Base-by-base conservation (phyloP, 495 filamentous ascomycete species). In the Hypoxylon fragiforme region DNA sequence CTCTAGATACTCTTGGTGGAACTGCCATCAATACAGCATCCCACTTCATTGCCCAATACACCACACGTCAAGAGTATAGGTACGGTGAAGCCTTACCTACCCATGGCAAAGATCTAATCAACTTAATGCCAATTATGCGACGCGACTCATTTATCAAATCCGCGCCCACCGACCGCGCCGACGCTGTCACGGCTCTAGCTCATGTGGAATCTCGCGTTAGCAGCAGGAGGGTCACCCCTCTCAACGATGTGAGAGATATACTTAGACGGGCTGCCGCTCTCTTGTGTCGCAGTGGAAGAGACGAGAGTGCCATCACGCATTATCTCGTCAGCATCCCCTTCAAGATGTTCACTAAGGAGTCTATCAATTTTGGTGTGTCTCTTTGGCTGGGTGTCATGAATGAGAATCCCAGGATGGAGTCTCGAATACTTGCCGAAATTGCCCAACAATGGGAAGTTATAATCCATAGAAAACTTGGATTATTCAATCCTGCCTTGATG, bases 301-400 rank as follows among this genome's bases (percentile, higher is more conserved):
- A 91, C 55, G 84, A 88, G 58, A 84, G 87, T 51, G 80, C 86
- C 3, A 83, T 97, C 54, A 80, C 89, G 12, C 86, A 91, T 57
- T 87, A 92, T 63, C 77, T 99, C 20, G 94, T 99, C 45, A 80
- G 81, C 38, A 89, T 97, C 54, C 95, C 95, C 1, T 99, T 97
- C 73, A 78, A 80, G 21, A 81, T 94, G 16, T 97, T 99, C 67
- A 92, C 87, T 3, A 96, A 95, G 70, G 90, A 95, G 65, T 89
- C 90, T 12, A 94, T 99, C 66, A 95, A 96, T 62, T 83, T 96
- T 7, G 95, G 95, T 13, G 86, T 97, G 22, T 96, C 92, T 13
- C 79, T 97, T 7, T 99, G 95, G 95, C 81, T 96, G 35, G 91
- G 92, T 20, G 87, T 97, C 5, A 97, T 97, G 59, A 92, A 97